Evolutionary conservation across 306 rosid species (phyloP).

Genomic region (Sicyos baderoa): DNA sequence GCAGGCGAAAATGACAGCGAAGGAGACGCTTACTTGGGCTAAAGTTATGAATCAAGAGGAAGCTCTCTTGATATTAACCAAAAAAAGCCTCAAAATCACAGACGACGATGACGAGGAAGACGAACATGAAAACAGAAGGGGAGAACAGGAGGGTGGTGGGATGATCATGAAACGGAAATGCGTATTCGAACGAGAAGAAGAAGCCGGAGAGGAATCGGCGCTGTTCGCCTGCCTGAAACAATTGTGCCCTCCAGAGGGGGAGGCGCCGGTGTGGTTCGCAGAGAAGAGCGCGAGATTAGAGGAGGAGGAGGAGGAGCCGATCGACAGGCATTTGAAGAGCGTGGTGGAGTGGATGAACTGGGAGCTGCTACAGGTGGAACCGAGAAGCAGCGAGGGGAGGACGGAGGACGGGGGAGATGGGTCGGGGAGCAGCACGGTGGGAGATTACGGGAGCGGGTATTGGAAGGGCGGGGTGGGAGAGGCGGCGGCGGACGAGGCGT

Average conservation of each 20-base stretch:
- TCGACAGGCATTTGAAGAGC: constrained; percentile 18
- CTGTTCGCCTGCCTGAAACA: too few species aligned
- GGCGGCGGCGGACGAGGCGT: constrained; percentile 18
- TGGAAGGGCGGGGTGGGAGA: constrained; percentile 22
- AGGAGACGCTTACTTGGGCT: constrained; percentile 45
- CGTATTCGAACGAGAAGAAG: too few species aligned
- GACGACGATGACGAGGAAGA: background rate
- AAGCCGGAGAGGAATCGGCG: too few species aligned
- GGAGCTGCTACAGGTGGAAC: constrained; percentile 29
- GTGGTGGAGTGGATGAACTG: constrained; percentile 39
- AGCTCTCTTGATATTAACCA: constrained; percentile 24
- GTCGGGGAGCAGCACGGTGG: constrained; percentile 11
- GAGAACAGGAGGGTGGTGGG: background rate
- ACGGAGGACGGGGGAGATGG: background rate
- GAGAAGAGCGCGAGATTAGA: too few species aligned
- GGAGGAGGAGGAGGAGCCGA: constrained; percentile 9
- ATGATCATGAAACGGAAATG: too few species aligned
- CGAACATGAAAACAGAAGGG: background rate
- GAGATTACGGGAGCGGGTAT: constrained; percentile 22
- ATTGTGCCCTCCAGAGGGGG: too few species aligned
- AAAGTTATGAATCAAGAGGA: constrained; percentile 50
- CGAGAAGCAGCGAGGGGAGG: background rate
- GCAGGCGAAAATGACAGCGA: constrained; percentile 56
- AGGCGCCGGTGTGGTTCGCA: too few species aligned
- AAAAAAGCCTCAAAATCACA: background rate